Evolutionary conservation across 768 basidiomycete species (phyloP), one percentile per base, ranked within the genome.

Genomic region (Cubamyces sp.): DNA sequence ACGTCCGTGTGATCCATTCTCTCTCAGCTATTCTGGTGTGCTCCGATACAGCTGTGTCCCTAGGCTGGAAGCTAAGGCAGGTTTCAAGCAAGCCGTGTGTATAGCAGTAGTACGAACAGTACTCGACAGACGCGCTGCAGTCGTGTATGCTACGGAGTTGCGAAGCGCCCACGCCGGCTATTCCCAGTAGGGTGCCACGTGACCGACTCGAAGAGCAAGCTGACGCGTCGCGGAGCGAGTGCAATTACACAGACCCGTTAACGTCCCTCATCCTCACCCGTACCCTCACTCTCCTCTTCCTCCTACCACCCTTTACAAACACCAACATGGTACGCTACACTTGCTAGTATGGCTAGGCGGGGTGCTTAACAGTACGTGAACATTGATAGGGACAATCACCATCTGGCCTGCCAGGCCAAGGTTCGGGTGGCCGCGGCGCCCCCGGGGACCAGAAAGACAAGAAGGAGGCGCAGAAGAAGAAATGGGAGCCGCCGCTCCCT

Each of bases 401-500:
- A 55, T 93, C 91, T 51, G 90, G 84, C 58, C 71, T 83, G 52
- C 77, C 77, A 8, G 75, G 71, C 9, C 67, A 63, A 12, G 21
- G 62, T 16, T 71, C 73, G n/a, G 69, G 68, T 42, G 71, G 71
- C 39, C 64, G 64, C 25, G 65, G 61, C 48, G 64, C 66, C 40
- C 52, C 62, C 12, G 71, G 82, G 79, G 74, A 79, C 82, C 75
- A 61, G 63, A 75, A 82, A 54, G 83, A 77, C 78, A 76, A 79
- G 66, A 77, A 79, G 47, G 81, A 86, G 14, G 79, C 83, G 73
- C 79, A 84, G 73, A 85, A 88, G 77, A 97, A 98, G 86, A 96
- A 96, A 79, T 98, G 96, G 95, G 96, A 98, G 74, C 95, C 96
- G 8, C 96, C 96, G 70, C 85, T 97, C 61, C 96, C 96, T 15